Percentiles rank a stretch among this genome's conserved stretches.
Evolutionary conservation across 345 rosid genomes (phyloP).

Genomic region (Eucalyptus rudis): DNA sequence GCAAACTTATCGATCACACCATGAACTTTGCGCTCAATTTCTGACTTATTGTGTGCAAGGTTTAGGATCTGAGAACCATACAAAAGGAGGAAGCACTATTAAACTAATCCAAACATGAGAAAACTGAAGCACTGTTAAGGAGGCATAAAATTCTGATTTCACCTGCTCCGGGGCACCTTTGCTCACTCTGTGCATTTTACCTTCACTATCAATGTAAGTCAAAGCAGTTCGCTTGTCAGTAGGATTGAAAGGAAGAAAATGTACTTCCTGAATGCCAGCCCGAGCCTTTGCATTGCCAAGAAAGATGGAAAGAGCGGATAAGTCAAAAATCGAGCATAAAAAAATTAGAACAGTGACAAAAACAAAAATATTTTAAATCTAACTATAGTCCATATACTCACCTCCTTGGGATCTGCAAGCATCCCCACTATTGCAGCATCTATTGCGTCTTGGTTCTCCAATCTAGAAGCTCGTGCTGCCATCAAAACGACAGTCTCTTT

Average conservation of each 20-base stretch:
- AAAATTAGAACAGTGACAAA: background rate
- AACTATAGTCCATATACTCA: background rate
- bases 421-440: slow-evolving; percentile 93
- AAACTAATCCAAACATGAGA: background rate
- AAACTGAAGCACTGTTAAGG: background rate
- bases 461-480: slow-evolving; percentile 96
- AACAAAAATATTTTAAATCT: background rate
- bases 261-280: slow-evolving; percentile 83
- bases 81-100: background rate
- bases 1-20: slow-evolving; percentile 93
- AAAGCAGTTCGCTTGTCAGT: slow-evolving; percentile 96
- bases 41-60: slow-evolving; percentile 81
- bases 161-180: slow-evolving; percentile 99
- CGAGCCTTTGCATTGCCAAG: slow-evolving; percentile 50
- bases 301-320: background rate
- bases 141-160: background rate
- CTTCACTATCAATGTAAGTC: slow-evolving; percentile 63
- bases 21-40: slow-evolving; percentile 88
- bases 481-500: slow-evolving; percentile 73
- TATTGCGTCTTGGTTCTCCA: slow-evolving; percentile 94
- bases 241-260: slow-evolving; percentile 97
- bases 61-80: slow-evolving; percentile 49
- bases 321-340: background rate
- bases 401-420: slow-evolving; percentile 99
- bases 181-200: slow-evolving; percentile 98